Conservation (phyloP, 2,329 filamentous ascomycete genomes). For the Rutstroemia sp. region DNA sequence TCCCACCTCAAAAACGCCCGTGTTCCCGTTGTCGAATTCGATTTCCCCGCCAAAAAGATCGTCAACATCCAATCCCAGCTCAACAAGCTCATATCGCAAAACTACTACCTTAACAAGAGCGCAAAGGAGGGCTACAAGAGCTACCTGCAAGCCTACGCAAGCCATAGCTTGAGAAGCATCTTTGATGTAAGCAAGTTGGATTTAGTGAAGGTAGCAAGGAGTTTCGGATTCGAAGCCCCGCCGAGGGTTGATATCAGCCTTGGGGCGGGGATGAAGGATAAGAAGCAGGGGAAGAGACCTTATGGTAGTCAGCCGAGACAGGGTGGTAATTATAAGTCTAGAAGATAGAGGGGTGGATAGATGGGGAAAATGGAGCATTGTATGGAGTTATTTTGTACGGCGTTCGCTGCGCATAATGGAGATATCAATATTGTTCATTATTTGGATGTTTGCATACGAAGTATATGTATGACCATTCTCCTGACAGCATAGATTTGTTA, state of each 20-base stretch:
- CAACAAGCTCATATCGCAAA: constrained; percentile 87
- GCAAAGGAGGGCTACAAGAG: constrained; percentile 74
- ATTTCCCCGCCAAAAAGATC: constrained; percentile 89
- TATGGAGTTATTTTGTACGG: too few species aligned
- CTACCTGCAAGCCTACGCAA: constrained; percentile 92
- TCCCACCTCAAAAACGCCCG: constrained; percentile 84
- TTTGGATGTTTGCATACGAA: too few species aligned
- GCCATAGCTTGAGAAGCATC: constrained; percentile 72
- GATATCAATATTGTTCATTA: too few species aligned
- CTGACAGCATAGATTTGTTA: too few species aligned
- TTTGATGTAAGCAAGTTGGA: constrained; percentile 81
- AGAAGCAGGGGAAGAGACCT: constrained; percentile 59
- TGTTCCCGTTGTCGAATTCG: constrained; percentile 92
- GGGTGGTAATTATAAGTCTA: constrained; percentile 30
- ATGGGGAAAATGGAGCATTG: neutral
- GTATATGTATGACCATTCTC: too few species aligned
- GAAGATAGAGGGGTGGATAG: constrained; percentile 8
- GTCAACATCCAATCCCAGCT: constrained; percentile 85
- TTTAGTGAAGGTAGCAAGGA: constrained; percentile 75
- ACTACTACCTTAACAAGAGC: constrained; percentile 93
- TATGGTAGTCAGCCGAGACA: constrained; percentile 77
- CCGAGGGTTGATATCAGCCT: constrained; percentile 74
- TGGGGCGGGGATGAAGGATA: constrained; percentile 69
- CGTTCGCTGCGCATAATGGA: too few species aligned
- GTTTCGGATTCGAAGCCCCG: constrained; percentile 71